phyloP scores from a whole-genome alignment of 495 filamentous ascomycete species.

The Penicillium mononematosum region DNA sequence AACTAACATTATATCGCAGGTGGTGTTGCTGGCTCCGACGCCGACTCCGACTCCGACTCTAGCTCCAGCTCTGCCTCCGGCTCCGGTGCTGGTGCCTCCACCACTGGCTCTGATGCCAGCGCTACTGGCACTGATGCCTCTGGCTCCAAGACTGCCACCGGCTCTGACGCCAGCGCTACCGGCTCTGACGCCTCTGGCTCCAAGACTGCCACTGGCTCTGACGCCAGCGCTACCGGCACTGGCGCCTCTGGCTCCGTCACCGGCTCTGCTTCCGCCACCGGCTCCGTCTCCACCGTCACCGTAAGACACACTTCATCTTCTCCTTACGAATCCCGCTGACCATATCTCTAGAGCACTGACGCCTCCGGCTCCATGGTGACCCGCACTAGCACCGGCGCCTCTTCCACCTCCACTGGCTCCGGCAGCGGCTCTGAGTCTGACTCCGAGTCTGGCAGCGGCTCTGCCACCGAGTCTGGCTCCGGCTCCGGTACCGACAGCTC shows the following conservation, averaged over 20 bases:
- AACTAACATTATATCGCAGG: constrained; percentile 11
- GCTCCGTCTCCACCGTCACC: constrained; percentile 5
- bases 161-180: neutral
- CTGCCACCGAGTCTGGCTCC: constrained; percentile 8
- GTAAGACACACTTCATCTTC: constrained; percentile 1
- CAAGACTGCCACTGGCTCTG: constrained; percentile 16
- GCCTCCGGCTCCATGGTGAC: constrained; percentile 16
- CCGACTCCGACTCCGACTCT: constrained; percentile 7
- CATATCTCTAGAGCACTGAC: constrained; percentile 12
- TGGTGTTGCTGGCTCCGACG: constrained; percentile 12
- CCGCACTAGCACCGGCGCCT: constrained; percentile 17
- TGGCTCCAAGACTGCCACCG: constrained; percentile 14
- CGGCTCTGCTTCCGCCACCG: neutral
- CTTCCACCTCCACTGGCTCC: constrained; percentile 25
- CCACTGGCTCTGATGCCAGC: constrained; percentile 21
- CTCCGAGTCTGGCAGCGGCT: constrained; percentile 4
- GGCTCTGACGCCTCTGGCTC: constrained; percentile 5
- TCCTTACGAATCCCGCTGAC: neutral
- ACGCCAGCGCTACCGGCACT: constrained; percentile 19
- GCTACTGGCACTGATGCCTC: constrained; percentile 17
- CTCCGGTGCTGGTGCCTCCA: constrained; percentile 18
- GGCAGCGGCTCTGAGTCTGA: constrained; percentile 12
- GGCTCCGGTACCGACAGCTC: constrained; percentile 11
- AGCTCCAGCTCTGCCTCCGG: constrained; percentile 13
- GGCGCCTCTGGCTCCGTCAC: constrained; percentile 4